Evolutionary conservation across 2,329 filamentous ascomycete genomes (phyloP).

Genomic region (Sporothrix luriei): DNA sequence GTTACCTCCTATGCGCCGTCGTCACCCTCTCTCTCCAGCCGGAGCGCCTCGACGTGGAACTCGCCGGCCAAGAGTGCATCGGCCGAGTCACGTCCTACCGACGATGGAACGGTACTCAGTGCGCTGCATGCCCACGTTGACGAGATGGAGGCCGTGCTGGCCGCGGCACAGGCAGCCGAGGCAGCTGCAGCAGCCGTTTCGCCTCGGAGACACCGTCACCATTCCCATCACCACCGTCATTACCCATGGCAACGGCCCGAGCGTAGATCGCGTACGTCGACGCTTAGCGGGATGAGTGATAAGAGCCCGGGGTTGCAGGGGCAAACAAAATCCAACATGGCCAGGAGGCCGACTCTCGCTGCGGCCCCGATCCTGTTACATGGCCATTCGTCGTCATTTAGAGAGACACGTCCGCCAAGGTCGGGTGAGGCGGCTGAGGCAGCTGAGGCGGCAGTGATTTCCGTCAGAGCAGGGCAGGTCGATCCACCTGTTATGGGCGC

Average conservation of each 20-base stretch:
- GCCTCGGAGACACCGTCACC: not conserved
- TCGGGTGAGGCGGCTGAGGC: no score
- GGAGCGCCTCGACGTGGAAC: slow-evolving; percentile 31
- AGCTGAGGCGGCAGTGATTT: not conserved
- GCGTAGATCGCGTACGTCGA: slow-evolving; percentile 31
- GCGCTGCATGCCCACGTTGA: slow-evolving; percentile 48
- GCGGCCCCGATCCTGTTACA: slow-evolving; percentile 22
- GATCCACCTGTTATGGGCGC: not conserved
- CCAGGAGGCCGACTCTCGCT: slow-evolving; percentile 4
- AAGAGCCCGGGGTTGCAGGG: not conserved
- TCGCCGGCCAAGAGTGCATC: slow-evolving; percentile 23
- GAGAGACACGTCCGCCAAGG: not conserved
- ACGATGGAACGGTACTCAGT: slow-evolving; percentile 38
- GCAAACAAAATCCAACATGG: not conserved
- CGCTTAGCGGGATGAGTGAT: slow-evolving; percentile 32
- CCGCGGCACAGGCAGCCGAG: slow-evolving; percentile 29
- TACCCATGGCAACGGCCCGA: not conserved
- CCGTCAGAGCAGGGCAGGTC: not conserved
- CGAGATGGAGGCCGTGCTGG: slow-evolving; percentile 47
- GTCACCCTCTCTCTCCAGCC: slow-evolving; percentile 34
- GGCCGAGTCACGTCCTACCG: not conserved
- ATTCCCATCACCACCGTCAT: slow-evolving; percentile 31
- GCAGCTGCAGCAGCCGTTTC: slow-evolving; percentile 23
- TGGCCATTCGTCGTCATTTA: slow-evolving; percentile 3
- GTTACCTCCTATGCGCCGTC: slow-evolving; percentile 40